Conservation (phyloP, 768 basidiomycete genomes). For the Suillus cothurnatus region DNA sequence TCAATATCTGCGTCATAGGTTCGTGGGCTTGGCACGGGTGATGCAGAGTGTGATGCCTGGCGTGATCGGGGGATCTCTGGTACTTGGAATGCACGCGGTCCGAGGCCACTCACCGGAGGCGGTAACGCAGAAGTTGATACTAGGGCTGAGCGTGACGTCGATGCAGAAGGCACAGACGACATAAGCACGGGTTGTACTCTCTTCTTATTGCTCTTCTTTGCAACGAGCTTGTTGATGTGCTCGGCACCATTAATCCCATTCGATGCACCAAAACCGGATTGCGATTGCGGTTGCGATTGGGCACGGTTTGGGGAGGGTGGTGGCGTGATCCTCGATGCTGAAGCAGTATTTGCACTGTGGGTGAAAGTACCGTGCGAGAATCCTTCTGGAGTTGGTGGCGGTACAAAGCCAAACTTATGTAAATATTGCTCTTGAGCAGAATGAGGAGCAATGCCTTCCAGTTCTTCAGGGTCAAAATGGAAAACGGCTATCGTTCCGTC, state of each 20-base stretch:
- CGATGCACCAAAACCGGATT: constrained; percentile 43
- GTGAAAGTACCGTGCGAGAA: constrained; percentile 55
- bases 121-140: constrained; percentile 6
- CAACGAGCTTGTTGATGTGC: constrained; percentile 71
- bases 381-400: constrained; percentile 69
- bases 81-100: constrained; percentile 5
- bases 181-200: constrained; percentile 53
- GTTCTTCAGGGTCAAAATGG: constrained; percentile 76
- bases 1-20: constrained; percentile 46
- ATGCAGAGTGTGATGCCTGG: constrained; percentile 35
- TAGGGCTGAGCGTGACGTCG: constrained; percentile 16
- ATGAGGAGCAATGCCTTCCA: constrained; percentile 79
- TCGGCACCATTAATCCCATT: constrained; percentile 49
- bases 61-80: constrained; percentile 25
- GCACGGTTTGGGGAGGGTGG: constrained; percentile 49
- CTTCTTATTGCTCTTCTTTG: constrained; percentile 73
- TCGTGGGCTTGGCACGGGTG: constrained; percentile 53
- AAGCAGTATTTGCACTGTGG: constrained; percentile 23
- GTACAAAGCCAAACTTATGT: constrained; percentile 74
- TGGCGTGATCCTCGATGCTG: constrained; percentile 42
- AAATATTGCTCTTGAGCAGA: constrained; percentile 78
- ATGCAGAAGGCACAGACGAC: constrained; percentile 40
- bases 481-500: constrained; percentile 94
- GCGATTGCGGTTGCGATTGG: constrained; percentile 32
- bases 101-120: neutral